phyloP scores from a whole-genome alignment of 495 filamentous ascomycete species.

The Durotheca rogersii region DNA sequence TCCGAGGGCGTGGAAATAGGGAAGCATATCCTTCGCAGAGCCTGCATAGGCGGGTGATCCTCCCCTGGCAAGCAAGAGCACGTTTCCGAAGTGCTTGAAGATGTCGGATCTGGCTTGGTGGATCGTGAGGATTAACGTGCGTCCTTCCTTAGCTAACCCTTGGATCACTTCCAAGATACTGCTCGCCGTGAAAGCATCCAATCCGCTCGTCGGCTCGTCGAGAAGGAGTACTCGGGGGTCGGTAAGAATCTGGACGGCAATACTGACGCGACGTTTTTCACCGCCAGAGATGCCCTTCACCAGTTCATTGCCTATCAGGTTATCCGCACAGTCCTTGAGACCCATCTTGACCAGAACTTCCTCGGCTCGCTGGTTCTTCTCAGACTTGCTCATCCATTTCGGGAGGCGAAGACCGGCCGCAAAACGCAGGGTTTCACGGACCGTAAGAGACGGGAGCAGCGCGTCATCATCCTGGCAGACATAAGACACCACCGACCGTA shows the following conservation, averaged over 20 bases:
- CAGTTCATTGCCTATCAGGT: slow-evolving; percentile 66
- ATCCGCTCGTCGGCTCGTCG: slow-evolving; percentile 73
- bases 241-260: slow-evolving; percentile 73
- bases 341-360: slow-evolving; percentile 72
- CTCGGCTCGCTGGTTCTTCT: slow-evolving; percentile 66
- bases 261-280: slow-evolving; percentile 72
- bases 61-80: slow-evolving; percentile 68
- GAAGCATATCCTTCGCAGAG: slow-evolving; percentile 61
- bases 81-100: slow-evolving; percentile 66
- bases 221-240: slow-evolving; percentile 68
- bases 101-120: slow-evolving; percentile 74
- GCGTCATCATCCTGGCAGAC: slow-evolving; percentile 77
- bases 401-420: slow-evolving; percentile 69
- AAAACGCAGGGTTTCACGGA: slow-evolving; percentile 69
- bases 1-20: slow-evolving; percentile 60
- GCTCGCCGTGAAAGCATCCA: slow-evolving; percentile 74
- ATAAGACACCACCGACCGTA: slow-evolving; percentile 69
- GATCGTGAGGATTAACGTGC: slow-evolving; percentile 71
- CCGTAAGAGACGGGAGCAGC: slow-evolving; percentile 69
- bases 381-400: slow-evolving; percentile 60
- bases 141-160: slow-evolving; percentile 67
- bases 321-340: slow-evolving; percentile 74
- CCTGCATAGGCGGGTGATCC: slow-evolving; percentile 68
- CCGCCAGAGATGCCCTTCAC: slow-evolving; percentile 77
- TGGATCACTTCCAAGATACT: slow-evolving; percentile 72